Base-by-base conservation (phyloP, 116 monocot species). In the Trichopus zeylanicus region DNA sequence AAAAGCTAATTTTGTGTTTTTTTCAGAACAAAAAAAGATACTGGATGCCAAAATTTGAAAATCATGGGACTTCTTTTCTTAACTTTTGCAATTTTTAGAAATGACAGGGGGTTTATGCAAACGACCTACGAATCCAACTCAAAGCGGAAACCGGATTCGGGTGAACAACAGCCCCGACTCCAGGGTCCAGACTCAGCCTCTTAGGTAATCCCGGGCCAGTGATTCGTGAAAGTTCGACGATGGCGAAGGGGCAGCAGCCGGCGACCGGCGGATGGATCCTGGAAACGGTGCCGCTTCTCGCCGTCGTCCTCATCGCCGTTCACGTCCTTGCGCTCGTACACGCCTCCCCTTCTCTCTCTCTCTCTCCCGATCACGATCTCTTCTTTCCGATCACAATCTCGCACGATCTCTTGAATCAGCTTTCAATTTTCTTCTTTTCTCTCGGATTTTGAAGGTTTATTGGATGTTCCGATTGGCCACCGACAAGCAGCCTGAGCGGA, bases 241-340 rank as follows among this genome's bases (percentile, higher is more conserved):
- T 55, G 70, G 53, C 59, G n/a, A 64, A 23, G 13, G 16, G 6
- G 34, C 31, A 63, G 53, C 55, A 60, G 42, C 53, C 51, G n/a
- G 28, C 62, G 60, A 69, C 64, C 28, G 39, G 73, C 49, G 75
- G 78, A 35, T 78, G 69, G 79, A 39, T 80, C 12, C 62, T 90
- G 12, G 81, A 90, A 13, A 42, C 63, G 34, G 59, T 82, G 22
- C 85, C 81, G 18, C 33, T 70, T 56, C 69, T 81, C 10, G 74
- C 82, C 46, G 62, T 85, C 68, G 42, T 85, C 46, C 82, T 90
- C 73, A 72, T 90, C 56, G 74, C 71, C 31, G 90, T 65, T 26
- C 87, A 92, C 64, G 84, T 87, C 38, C 56, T 81, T 38, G 84
- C 84, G 7, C 63, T 87, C 65, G 92, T 81, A 62, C 29, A 31